These are phyloP conservation scores for Turritis glabra DNA, from an alignment of 345 rosid species.

Conservation along the genomic window DNA sequence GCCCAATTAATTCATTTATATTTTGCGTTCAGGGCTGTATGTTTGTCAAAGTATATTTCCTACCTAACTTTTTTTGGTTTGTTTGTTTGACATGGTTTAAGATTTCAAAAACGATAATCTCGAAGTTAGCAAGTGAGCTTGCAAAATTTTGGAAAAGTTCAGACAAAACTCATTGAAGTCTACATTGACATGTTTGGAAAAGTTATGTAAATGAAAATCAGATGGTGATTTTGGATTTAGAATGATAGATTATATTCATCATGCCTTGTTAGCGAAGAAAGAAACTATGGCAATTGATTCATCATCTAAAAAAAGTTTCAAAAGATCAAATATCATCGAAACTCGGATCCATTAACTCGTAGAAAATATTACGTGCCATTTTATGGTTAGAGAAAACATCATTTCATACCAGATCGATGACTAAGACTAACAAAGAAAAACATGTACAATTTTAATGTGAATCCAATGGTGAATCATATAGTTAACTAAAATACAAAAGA, in stretches of 20 bases:
- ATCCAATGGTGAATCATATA: background rate
- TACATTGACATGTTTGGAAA: background rate
- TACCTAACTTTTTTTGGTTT: background rate
- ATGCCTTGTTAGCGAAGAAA: background rate
- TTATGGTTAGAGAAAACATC: background rate
- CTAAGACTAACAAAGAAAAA: no score
- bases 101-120: background rate
- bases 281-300: background rate
- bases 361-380: background rate
- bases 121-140: background rate
- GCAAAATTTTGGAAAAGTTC: background rate
- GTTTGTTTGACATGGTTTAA: background rate
- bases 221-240: background rate
- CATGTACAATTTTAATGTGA: no score
- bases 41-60: slow-evolving; percentile 11
- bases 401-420: no score
- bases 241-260: background rate
- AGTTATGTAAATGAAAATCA: background rate
- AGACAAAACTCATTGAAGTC: background rate
- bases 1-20: background rate
- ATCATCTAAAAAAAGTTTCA: background rate
- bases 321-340: no score
- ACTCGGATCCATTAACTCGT: background rate
- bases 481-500: background rate
- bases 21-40: slow-evolving; percentile 11